Evolutionary conservation across 352 stramenopile species (phyloP).

Genomic region (Pythium sp.): DNA sequence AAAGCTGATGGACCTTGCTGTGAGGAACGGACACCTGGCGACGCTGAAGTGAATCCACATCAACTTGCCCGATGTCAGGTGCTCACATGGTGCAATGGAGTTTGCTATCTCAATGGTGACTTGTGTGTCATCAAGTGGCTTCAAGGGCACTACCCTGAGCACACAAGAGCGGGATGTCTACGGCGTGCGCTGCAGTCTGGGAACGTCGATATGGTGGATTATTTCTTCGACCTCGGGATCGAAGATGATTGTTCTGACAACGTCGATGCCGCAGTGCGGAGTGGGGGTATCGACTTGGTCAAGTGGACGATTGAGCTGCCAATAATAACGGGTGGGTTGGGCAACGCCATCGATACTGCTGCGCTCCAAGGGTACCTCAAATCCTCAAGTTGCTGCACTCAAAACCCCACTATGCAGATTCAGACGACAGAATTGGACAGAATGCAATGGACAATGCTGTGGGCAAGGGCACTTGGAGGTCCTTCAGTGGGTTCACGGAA

Average conservation of each 20-base stretch:
- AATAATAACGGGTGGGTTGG: no score
- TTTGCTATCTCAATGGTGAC: not conserved
- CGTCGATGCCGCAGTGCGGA: no score
- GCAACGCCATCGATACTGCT: not conserved
- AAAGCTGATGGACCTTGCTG: not conserved
- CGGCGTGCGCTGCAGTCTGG: not conserved
- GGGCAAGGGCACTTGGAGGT: not conserved
- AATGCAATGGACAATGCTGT: not conserved
- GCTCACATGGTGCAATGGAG: not conserved
- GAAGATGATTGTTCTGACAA: no score
- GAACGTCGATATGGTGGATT: not conserved
- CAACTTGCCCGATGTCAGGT: no score
- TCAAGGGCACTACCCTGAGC: not conserved
- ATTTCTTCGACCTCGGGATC: not conserved
- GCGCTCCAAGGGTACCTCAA: not conserved
- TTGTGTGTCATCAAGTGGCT: not conserved
- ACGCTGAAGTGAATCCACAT: not conserved
- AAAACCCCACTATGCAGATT: no score
- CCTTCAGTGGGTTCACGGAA: not conserved
- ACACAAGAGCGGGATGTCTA: not conserved
- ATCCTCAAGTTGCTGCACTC: slow-evolving; percentile 2
- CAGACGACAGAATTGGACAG: not conserved
- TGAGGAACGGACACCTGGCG: not conserved
- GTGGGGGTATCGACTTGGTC: no score
- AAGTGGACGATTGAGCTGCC: no score